Conservation (phyloP, 1,139 yeast genomes). For the Suhomyces panamericanus region DNA sequence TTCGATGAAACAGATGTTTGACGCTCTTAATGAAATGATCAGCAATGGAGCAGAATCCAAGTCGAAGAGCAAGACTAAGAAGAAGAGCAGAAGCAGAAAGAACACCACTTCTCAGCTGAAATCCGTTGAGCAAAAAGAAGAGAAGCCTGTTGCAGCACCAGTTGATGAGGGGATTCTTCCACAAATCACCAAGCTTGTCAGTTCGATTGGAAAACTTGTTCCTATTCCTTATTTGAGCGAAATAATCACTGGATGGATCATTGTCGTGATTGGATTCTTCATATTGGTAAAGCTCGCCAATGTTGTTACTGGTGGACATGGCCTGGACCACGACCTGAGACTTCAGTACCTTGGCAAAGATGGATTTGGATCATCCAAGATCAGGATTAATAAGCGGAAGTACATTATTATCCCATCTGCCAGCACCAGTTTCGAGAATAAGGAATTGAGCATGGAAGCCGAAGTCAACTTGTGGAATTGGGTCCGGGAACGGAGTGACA, state of each 20-base stretch:
- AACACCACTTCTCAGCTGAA: conserved; percentile 17
- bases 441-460: conserved; percentile 39
- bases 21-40: conserved; percentile 55
- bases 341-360: conserved; percentile 8
- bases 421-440: conserved; percentile 40
- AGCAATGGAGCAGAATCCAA: conserved; percentile 13
- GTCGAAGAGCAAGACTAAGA: conserved; percentile 22
- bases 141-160: conserved; percentile 16
- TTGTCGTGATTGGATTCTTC: conserved; percentile 20
- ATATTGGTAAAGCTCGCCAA: conserved; percentile 8
- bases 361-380: conserved; percentile 19
- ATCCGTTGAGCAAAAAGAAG: conserved; percentile 11
- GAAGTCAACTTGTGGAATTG: conserved; percentile 80
- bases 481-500: conserved; percentile 59
- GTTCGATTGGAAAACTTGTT: conserved; percentile 30
- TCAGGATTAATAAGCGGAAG: conserved; percentile 42
- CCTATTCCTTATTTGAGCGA: conserved; percentile 34
- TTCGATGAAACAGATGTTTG: conserved; percentile 58
- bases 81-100: conserved; percentile 25
- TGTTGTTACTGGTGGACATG: conserved; percentile 9
- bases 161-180: conserved; percentile 15
- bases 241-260: conserved; percentile 26
- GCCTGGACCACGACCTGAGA: neutral
- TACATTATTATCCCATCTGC: conserved; percentile 49
- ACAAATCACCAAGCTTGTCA: conserved; percentile 28